Evolutionary conservation across 257 asterid species (phyloP).

Genomic region (Nicotiana paniculata): DNA sequence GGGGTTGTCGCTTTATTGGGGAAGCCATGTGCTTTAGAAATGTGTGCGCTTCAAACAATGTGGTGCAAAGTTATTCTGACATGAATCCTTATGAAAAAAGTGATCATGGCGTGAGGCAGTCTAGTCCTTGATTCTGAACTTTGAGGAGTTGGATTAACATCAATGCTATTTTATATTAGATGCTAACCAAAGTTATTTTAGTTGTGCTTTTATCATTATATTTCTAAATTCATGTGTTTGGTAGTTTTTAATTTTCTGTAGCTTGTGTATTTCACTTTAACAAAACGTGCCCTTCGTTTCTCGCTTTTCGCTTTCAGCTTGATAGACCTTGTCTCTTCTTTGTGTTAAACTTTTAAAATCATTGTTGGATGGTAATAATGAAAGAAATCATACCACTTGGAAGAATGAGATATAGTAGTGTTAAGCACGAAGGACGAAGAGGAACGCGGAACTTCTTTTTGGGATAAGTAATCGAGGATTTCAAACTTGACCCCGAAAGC

Average conservation of each 20-base stretch:
- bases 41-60: not conserved
- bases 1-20: not conserved
- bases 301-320: not conserved
- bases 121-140: not conserved
- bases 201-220: not conserved
- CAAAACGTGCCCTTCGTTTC: not conserved
- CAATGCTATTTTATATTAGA: not conserved
- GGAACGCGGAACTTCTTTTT: not conserved
- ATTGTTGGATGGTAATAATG: not conserved
- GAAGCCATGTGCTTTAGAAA: not conserved
- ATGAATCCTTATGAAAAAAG: not conserved
- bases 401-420: not conserved
- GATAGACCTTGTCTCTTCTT: not conserved
- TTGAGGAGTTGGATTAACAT: not conserved
- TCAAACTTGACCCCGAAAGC: not conserved
- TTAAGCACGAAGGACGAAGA: not conserved
- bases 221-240: not conserved
- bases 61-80: not conserved
- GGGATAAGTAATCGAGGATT: not conserved
- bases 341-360: not conserved
- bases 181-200: not conserved
- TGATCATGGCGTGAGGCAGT: not conserved
- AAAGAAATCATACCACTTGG: not conserved
- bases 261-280: not conserved
- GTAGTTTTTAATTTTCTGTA: not conserved